Base-by-base conservation (phyloP, 495 filamentous ascomycete genomes). In the Aspergillus ostianus region DNA sequence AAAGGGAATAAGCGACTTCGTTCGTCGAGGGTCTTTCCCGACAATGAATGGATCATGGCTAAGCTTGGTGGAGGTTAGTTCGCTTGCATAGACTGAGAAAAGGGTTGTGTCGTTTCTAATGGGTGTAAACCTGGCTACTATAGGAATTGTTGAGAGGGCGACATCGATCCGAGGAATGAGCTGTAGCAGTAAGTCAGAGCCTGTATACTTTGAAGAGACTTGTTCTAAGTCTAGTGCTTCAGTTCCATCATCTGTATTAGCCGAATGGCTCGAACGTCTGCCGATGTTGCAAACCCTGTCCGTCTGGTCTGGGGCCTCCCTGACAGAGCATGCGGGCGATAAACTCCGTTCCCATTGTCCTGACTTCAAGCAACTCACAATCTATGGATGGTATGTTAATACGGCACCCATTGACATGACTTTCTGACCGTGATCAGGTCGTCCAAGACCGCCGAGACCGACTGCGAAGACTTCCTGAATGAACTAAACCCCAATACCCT, bases 261-360 rank as follows among this genome's bases (percentile, higher is more conserved):
- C 69, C 7, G 57, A 68, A 55, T 85, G 83, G 79, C 69, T 78
- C 26, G 71, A 77, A 27, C 63, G 69, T 55, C 59, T 82, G 29
- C 75, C 75, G 4, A 63, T 74, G 46, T 68, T 86, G 29, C 75
- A 75, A 48, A 67, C 72, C 5, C 66, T 92, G 20, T 74, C 77
- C 20, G 69, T 90, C 6, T 83, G 75, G 64, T 77, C 86, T 57
- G 87, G 87, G 6, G 76, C 73, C 26, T 74, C 82, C 19, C 77
- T 93, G 0, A 77, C 71, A 48, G 71, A 77, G 41, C 78, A 81
- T 46, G 74, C 77, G 7, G 80, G 80, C 15, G 67, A 67, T 9
- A 75, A 81, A n/a, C 80, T 93, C 30, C 67, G 72, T 17, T 60
- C 76, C 44, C 73, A 82, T 64, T 93, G 88, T 58, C 84, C 81